A percentile compares a stretch with the other conserved stretches of the same genome.
Evolutionary conservation across 148 eudicot genomes (phyloP).

Genomic region (Polygonum aviculare): DNA sequence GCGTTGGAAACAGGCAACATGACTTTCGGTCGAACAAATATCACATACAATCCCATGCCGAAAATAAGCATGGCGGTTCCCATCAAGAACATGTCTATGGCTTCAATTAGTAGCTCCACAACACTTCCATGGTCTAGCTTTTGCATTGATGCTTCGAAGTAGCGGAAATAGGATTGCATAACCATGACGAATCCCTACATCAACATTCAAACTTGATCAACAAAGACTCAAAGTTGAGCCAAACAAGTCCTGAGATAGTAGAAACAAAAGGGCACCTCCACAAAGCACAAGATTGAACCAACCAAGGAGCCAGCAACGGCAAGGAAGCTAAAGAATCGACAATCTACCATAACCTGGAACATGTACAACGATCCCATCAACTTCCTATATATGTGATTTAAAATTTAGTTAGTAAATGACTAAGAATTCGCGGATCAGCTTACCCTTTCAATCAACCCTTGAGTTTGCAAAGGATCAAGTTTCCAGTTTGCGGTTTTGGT

Average conservation of each 20-base stretch:
- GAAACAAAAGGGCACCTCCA: slow-evolving; percentile 33
- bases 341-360: slow-evolving; percentile 47
- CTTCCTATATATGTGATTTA: not conserved
- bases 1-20: slow-evolving; percentile 26
- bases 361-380: not conserved
- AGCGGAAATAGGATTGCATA: slow-evolving; percentile 42
- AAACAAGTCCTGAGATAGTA: not conserved
- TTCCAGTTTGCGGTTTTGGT: not conserved
- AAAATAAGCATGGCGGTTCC: slow-evolving; percentile 63
- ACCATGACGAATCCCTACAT: slow-evolving; percentile 49
- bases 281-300: slow-evolving; percentile 63
- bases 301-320: slow-evolving; percentile 60
- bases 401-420: not conserved
- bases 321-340: slow-evolving; percentile 61
- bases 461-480: not conserved
- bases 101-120: slow-evolving; percentile 39
- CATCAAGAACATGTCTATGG: slow-evolving; percentile 64
- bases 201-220: not conserved
- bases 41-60: slow-evolving; percentile 56
- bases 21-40: slow-evolving; percentile 41
- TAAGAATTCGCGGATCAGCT: not conserved
- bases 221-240: not conserved
- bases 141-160: slow-evolving; percentile 33
- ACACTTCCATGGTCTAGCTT: slow-evolving; percentile 28
- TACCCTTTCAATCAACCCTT: slow-evolving; percentile 1